Evolutionary conservation across 345 rosid genomes (phyloP), one percentile per base, ranked within the genome.

Genomic region (Noccaea caerulescens): DNA sequence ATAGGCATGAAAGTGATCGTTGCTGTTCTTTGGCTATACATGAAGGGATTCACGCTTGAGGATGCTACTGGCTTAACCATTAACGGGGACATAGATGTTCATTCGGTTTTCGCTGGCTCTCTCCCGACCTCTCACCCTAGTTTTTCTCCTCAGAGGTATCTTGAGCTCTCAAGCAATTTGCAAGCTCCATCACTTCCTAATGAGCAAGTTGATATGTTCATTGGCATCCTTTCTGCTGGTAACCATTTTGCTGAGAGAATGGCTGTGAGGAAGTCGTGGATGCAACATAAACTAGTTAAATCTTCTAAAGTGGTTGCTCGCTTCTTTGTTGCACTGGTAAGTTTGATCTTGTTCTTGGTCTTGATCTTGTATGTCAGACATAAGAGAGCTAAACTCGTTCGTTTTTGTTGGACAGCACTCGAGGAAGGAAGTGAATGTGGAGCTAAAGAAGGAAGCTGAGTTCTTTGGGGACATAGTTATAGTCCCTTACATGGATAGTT

Each of bases 241-340:
- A 87, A 87, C 76, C 96, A 92, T 81, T 89, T 92, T 73, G 81
- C 88, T 6, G 98, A 92, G 82, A 74, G 98, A 50, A 92, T 92
- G 98, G 94, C 96, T 39, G 89, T 86, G 72, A 89, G 96, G 83
- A 92, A 79, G 82, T 80, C 96, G 32, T 92, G 98, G 98, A 87
- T 92, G 89, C 96, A 85, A 69, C 89, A 92, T 72, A 67, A 77
- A 18, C 87, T 87, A 64, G 79, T 92, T 56, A 80, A 80, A 75
- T 82, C 98, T 68, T 89, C 98, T 6, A 78, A 80, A 63, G 96
- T 84, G 8, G 96, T 86, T 9, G 88, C 92, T 73, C 86, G 92
- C 25, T 92, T 92, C 79, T 92, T 92, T 62, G 98, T 92, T 20
- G 93, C 96, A 51, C 36, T 87, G 90, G 98, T 89, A 70, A 75